Base-by-base conservation (phyloP, 225 moss, liverwort and hornwort genomes). In the Pleurozium schreberi region DNA sequence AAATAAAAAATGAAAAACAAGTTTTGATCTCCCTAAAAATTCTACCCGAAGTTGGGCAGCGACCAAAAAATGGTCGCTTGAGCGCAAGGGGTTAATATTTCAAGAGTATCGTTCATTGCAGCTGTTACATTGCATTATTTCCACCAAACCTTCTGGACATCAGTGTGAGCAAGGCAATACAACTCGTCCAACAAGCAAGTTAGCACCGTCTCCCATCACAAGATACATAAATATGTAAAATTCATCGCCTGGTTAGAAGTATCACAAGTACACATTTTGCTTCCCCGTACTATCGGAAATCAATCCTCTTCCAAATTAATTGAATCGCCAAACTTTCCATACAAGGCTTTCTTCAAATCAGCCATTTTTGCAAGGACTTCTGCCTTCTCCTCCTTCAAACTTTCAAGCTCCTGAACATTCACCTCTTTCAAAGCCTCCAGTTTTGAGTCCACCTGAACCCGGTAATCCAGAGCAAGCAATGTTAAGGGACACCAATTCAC, bases 221-320 rank as follows among this genome's bases (percentile, higher is more conserved):
- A 68, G 62, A 73, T 53, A 60, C 75, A 90, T 22, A 71, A 83
- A 65, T 15, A 71, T 31, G 78, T 42, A 36, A 86, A 87, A 53
- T 62, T 52, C 71, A 82, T 82, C 36, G 22, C 58, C 69, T 65
- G 28, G 40, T 73, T 65, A 79, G 53, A 80, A 75, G 75, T 82
- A 67, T 75, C 45, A 80, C 58, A 84, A 69, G 65, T 60, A 52
- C 3, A 80, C 67, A 75, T 33, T 82, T 82, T 82, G 47, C 73
- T 79, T 83, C 70, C 53, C 62, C 69, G 30, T 34, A 71, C 27
- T 64, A 25, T 31, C 49, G 42, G 30, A 83, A 86, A 70, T 96
- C 91, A 98, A 52, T 98, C 98, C 91, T 98, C 98, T 83, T 98
- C 98, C 78, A 98, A 90, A 86, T 98, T 98, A 85, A 98, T 98